Evolutionary conservation across 345 rosid species (phyloP), one percentile per base, ranked within the genome.

Genomic region (Aquilaria yunnanensis): DNA sequence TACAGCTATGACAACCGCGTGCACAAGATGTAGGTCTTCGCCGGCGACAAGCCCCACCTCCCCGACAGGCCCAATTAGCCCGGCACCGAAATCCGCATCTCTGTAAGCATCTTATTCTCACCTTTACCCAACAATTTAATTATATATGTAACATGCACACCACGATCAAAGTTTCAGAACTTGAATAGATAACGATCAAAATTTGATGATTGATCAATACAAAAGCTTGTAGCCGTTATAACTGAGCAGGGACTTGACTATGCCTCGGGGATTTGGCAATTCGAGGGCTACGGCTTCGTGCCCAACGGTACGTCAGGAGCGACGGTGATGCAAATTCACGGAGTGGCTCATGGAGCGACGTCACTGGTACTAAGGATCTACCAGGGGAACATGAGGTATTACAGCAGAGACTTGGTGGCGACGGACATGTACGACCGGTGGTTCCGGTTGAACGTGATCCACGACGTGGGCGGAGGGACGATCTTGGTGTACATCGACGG

Each of bases 31-130:
- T 67, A 75, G 78, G 75, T 70, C 14, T 75, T 70, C 2, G 54
- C 58, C 30, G 31, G 60, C 1, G 75, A 70, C 59, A 59, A 73
- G 64, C 69, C 76, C 13, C 71, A 72, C 51, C 67, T 56, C 30
- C 57, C 55, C 13, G 51, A 12, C 68, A 72, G 71, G 57, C 14
- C 11, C n/a, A 78, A 77, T 14, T 51, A 68, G 43, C 80, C 83
- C 9, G 77, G 75, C 43, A 70, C 77, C 0, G 80, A 72, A 70
- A 29, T 74, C 0, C 78, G 64, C 52, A 65, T 74, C 9, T 52
- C 64, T 68, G 78, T 68, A 51, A 3, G 23, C 2, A 9, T 41
- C 48, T 41, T 46, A 1, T 3, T 45, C 34, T 16, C 1, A 7
- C n/a, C 4, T 4, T 9, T 34, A 2, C 5, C 29, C 5, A 14